phyloP scores from a whole-genome alignment of 2,329 filamentous ascomycete species.

The Clonostachys chloroleuca region DNA sequence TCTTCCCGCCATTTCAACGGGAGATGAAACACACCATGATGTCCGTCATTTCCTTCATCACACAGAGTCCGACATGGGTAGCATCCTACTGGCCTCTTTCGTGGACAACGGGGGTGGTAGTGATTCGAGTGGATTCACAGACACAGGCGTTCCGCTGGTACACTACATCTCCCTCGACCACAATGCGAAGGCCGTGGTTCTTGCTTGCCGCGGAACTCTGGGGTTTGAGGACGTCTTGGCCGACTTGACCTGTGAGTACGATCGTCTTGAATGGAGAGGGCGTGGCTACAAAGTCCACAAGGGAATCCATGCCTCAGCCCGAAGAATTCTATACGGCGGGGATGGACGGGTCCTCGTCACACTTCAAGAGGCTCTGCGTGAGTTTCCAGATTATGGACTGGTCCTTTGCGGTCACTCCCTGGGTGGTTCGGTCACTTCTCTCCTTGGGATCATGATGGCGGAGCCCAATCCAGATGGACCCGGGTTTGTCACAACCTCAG shows the following conservation, averaged over 20 bases:
- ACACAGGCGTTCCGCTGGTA: constrained; percentile 64
- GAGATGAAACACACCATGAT: constrained; percentile 51
- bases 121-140: constrained; percentile 59
- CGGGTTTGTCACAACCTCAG: constrained; percentile 58
- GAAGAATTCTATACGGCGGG: constrained; percentile 61
- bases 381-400: constrained; percentile 65
- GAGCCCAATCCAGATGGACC: constrained; percentile 52
- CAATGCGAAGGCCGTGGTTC: constrained; percentile 65
- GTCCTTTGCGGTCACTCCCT: constrained; percentile 67
- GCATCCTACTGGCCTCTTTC: constrained; percentile 65
- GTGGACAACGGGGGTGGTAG: constrained; percentile 65
- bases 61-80: constrained; percentile 51
- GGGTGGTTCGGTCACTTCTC: constrained; percentile 64
- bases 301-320: constrained; percentile 68
- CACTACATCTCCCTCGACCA: constrained; percentile 72
- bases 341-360: constrained; percentile 64
- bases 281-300: constrained; percentile 68
- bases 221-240: constrained; percentile 72
- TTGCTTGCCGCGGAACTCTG: constrained; percentile 68
- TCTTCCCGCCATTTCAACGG: constrained; percentile 32
- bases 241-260: constrained; percentile 72
- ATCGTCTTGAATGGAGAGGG: constrained; percentile 59
- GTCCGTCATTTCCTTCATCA: constrained; percentile 61
- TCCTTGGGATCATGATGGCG: constrained; percentile 67
- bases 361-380: constrained; percentile 59